A percentile compares a stretch with the other conserved stretches of the same genome.
Evolutionary conservation across 257 asterid genomes (phyloP).

Genomic region (Ophiorrhiza pumila): DNA sequence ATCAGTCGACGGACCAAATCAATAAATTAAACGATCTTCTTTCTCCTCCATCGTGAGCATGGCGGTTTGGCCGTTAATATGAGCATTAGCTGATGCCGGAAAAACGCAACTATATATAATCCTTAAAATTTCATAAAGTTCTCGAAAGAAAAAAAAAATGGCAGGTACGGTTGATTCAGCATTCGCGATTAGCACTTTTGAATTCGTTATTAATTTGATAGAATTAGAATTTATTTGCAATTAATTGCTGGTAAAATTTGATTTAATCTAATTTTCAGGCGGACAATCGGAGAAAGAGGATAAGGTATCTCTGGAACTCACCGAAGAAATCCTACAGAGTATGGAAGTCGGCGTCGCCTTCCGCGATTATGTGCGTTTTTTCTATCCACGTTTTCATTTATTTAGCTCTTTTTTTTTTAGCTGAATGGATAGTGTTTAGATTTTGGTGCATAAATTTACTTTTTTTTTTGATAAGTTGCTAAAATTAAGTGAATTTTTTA

Average conservation of each 20-base stretch:
- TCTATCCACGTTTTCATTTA: neutral
- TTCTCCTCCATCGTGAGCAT: neutral
- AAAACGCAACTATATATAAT: conserved; percentile 3
- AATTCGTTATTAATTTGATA: neutral
- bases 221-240: too few species aligned
- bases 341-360: conserved; percentile 99
- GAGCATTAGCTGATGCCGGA: neutral
- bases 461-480: neutral
- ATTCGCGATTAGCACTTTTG: neutral
- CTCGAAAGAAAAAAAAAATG: conserved; percentile 10
- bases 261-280: conserved; percentile 32
- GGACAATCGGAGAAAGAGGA: conserved; percentile 74
- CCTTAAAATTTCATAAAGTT: neutral
- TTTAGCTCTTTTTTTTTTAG: neutral
- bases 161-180: conserved; percentile 22
- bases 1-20: neutral
- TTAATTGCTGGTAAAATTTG: neutral
- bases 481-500: neutral
- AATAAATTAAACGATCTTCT: too few species aligned
- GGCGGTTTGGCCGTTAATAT: neutral
- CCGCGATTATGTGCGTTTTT: conserved; percentile 66
- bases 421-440: neutral
- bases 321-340: conserved; percentile 87
- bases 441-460: neutral
- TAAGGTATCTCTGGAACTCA: conserved; percentile 74